phyloP scores from a whole-genome alignment of 805 yeast species.

The Trichomonascus vanleenenianus region DNA sequence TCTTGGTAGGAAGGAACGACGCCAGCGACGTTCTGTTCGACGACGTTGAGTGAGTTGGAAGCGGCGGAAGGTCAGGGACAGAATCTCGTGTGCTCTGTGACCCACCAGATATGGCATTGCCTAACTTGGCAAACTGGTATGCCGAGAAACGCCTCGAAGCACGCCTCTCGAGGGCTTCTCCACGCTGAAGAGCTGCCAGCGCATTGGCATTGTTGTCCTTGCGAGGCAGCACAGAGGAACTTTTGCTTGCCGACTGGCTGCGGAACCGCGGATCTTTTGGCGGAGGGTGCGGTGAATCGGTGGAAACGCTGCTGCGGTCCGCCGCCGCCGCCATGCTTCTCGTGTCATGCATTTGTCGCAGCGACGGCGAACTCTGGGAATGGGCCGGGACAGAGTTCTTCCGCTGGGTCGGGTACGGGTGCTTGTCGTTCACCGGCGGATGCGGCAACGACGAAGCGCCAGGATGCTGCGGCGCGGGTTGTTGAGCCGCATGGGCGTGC shows the following conservation, averaged over 20 bases:
- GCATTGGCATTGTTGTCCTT: constrained; percentile 42
- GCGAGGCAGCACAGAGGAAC: neutral
- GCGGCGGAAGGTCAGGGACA: constrained; percentile 21
- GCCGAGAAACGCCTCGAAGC: constrained; percentile 94
- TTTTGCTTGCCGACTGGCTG: neutral
- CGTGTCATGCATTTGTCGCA: neutral
- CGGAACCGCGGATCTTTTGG: neutral
- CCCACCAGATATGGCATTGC: constrained; percentile 30
- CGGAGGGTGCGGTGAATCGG: neutral
- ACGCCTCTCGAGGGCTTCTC: constrained; percentile 77
- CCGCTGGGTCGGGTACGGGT: neutral
- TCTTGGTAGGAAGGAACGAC: constrained; percentile 20
- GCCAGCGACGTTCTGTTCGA: constrained; percentile 17
- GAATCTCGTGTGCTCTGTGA: constrained; percentile 21
- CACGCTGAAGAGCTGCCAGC: constrained; percentile 67
- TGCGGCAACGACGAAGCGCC: neutral
- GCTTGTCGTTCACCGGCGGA: neutral
- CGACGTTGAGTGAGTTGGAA: constrained; percentile 8
- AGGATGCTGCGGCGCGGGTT: constrained; percentile 2
- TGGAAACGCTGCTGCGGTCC: neutral
- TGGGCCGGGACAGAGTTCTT: neutral
- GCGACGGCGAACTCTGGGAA: neutral
- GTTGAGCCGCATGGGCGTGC: constrained; percentile 4
- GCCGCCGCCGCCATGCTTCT: neutral
- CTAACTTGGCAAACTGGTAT: constrained; percentile 75